Conservation (phyloP, 2,329 filamentous ascomycete genomes). For the Cladosporium austrohemisphaericum region DNA sequence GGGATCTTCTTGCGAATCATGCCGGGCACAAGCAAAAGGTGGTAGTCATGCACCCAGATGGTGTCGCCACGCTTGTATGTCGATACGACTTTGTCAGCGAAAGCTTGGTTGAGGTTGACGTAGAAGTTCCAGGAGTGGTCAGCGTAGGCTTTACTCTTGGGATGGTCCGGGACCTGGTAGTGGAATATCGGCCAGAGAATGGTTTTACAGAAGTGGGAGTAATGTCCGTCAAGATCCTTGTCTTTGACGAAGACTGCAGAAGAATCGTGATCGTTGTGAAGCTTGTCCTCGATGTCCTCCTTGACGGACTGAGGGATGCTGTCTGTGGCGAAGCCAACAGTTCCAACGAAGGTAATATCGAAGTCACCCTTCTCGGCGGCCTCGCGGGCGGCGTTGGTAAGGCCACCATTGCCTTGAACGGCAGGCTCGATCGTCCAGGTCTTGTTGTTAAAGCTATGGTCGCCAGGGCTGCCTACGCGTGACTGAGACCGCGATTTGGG, state of each 20-base stretch:
- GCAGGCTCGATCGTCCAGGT: slow-evolving; percentile 80
- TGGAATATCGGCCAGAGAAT: slow-evolving; percentile 98
- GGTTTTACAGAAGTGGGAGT: slow-evolving; percentile 94
- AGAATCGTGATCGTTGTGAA: slow-evolving; percentile 78
- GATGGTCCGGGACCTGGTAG: slow-evolving; percentile 96
- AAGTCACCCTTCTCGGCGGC: slow-evolving; percentile 66
- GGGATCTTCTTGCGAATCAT: slow-evolving; percentile 90
- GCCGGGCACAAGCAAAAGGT: slow-evolving; percentile 78
- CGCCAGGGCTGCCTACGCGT: slow-evolving; percentile 37
- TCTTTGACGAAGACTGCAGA: slow-evolving; percentile 82
- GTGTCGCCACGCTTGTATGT: slow-evolving; percentile 92
- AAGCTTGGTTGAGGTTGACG: slow-evolving; percentile 84
- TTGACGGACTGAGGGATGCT: slow-evolving; percentile 72
- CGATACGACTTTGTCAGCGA: slow-evolving; percentile 83
- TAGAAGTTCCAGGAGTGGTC: slow-evolving; percentile 97
- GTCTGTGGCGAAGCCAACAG: slow-evolving; percentile 90
- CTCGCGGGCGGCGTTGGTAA: slow-evolving; percentile 82
- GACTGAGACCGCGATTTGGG: slow-evolving; percentile 20
- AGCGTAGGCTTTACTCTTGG: slow-evolving; percentile 96
- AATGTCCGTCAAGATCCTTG: slow-evolving; percentile 91
- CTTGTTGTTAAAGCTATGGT: slow-evolving; percentile 61
- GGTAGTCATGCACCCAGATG: slow-evolving; percentile 96
- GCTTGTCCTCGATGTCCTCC: slow-evolving; percentile 74
- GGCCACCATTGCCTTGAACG: slow-evolving; percentile 86
- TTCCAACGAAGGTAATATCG: slow-evolving; percentile 87